phyloP scores from a whole-genome alignment of 257 asterid genomes.

The Capsicum baccatum region DNA sequence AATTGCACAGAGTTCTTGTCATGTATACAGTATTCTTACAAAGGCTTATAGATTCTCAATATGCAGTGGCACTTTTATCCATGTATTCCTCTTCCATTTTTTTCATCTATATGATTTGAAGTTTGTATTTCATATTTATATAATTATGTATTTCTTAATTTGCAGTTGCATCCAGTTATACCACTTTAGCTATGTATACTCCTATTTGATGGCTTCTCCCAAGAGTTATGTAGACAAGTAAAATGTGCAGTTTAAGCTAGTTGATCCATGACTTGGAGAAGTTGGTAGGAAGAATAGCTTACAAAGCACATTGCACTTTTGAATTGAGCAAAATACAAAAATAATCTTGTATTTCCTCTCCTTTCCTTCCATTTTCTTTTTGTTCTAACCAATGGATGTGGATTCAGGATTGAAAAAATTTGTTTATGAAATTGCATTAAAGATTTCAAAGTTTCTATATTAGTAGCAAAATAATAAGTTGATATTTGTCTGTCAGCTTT shows the following conservation, averaged over 20 bases:
- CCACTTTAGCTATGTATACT: slow-evolving; percentile 87
- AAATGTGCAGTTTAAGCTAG: not conserved
- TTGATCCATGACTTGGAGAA: slow-evolving; percentile 1
- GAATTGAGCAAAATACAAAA: not conserved
- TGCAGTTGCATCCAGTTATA: slow-evolving; percentile 91
- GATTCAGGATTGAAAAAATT: not conserved
- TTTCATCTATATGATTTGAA: slow-evolving; percentile 1
- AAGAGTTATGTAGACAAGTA: slow-evolving; percentile 98
- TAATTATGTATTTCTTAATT: not conserved
- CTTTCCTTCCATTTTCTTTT: not conserved
- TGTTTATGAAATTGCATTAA: not conserved
- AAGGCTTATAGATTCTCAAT: not conserved
- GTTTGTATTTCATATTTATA: slow-evolving; percentile 2
- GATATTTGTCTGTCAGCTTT: slow-evolving; percentile 56
- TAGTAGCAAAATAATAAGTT: not conserved
- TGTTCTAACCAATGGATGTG: not conserved
- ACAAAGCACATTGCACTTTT: not conserved
- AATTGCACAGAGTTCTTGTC: not conserved
- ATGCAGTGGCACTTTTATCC: not conserved
- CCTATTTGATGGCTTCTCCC: slow-evolving; percentile 76
- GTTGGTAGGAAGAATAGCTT: not conserved
- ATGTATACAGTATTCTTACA: not conserved
- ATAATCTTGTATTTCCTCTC: not conserved
- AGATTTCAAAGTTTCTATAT: not conserved
- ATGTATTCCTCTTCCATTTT: not conserved